Base-by-base conservation (phyloP, 106 monocot species). In the Alisma plantagoaquatica region DNA sequence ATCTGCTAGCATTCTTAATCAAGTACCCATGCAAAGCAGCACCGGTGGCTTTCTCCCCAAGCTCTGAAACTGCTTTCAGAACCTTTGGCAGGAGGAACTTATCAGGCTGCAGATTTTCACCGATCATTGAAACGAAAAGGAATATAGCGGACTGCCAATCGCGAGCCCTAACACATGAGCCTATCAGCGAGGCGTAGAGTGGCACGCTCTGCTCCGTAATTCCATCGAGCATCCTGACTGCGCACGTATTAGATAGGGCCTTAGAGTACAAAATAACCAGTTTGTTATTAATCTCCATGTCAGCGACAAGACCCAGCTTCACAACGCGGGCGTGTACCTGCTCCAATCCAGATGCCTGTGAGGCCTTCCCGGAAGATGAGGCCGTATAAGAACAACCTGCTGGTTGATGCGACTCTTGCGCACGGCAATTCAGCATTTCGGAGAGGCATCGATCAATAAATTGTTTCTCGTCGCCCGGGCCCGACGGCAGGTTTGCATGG, bases 11-110 rank as follows among this genome's bases (percentile, higher is more conserved):
- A 15, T 26, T 43, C 43, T 69, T 69, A 30, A 69, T n/a, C 28
- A 53, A 26, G 29, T 53, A 60, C 41, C 68, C 68, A 28, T 69
- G 68, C 23, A 69, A 26, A 2, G 35, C 51, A 19, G 54, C 21
- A 21, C 70, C 70, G 16, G 38, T 22, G 11, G 29, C 3, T 15
- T 48, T 4, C 23, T 56, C 48, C 27, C 29, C 55, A 31, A 70
- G 55, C 56, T 62, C 62, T 8, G 62, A 43, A 21, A 62, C 62
- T 1, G 70, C 62, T 49, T 70, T 70, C n/a, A 70, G 33, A n/a
- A 70, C 41, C 56, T 63, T 70, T 6, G 70, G 63, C 10, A 62
- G 17, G 4, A 70, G 62, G 27, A 70, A 70, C 41, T 41, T 70
- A 41, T 70, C 70, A 10, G 70, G 70, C 14, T 41, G 49, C 7